These are phyloP conservation scores for Mycena haematopus DNA, from an alignment of 768 basidiomycete genomes.

Conservation along the genomic window DNA sequence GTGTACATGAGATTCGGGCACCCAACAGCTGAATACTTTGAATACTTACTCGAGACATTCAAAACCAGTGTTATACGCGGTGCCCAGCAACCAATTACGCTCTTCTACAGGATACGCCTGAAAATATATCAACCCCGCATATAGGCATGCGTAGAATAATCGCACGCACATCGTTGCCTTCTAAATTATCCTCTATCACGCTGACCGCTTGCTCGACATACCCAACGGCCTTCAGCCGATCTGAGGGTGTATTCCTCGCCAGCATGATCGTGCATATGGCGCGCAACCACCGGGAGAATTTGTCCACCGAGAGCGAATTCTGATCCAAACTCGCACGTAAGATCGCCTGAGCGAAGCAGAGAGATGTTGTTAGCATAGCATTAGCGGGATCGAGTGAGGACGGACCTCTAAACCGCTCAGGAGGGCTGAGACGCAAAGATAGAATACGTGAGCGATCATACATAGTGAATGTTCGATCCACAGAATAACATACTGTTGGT, in stretches of 20 bases:
- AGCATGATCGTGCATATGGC: conserved; percentile 85
- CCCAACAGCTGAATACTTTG: conserved; percentile 17
- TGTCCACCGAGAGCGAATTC: conserved; percentile 71
- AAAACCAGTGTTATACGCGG: conserved; percentile 83
- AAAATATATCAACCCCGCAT: conserved; percentile 14
- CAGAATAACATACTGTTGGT: conserved; percentile 59
- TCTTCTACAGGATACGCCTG: conserved; percentile 85
- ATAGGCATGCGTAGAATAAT: not conserved
- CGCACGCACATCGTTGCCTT: conserved; percentile 52
- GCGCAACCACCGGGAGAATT: conserved; percentile 88
- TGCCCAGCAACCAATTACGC: conserved; percentile 83
- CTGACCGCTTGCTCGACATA: conserved; percentile 81
- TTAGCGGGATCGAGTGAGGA: conserved; percentile 8
- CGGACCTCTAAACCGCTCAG: conserved; percentile 75
- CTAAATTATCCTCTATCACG: conserved; percentile 72
- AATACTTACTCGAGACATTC: conserved; percentile 84
- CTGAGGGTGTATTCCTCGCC: conserved; percentile 66
- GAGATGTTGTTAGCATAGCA: conserved; percentile 6
- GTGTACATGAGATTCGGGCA: conserved; percentile 14
- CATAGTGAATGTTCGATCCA: conserved; percentile 9
- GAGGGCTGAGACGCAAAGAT: conserved; percentile 58
- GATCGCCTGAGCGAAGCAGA: conserved; percentile 63
- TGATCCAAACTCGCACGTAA: conserved; percentile 75
- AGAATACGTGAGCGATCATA: not conserved
- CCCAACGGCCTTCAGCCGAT: conserved; percentile 77